Conservation (phyloP, 1,284 basidiomycete species). For the Trametes hirsuta region DNA sequence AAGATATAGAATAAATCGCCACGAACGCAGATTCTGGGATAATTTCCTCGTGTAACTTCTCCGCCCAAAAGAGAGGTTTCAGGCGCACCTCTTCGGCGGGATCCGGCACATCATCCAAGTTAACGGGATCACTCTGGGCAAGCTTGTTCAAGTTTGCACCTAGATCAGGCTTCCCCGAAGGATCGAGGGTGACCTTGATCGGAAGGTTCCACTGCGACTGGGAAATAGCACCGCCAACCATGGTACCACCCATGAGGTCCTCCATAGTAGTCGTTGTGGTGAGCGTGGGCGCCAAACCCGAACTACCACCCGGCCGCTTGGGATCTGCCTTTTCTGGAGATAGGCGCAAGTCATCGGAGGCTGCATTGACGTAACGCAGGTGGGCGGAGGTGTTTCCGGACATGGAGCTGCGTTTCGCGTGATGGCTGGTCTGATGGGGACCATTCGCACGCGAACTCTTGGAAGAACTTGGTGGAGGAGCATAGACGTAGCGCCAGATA, state of each 20-base stretch:
- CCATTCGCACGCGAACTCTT: constrained; percentile 11
- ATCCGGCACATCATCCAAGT: constrained; percentile 44
- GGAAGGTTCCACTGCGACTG: constrained; percentile 43
- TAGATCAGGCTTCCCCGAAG: constrained; percentile 16
- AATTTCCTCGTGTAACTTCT: constrained; percentile 55
- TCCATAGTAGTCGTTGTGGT: constrained; percentile 54
- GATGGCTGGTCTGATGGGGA: constrained; percentile 8
- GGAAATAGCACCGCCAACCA: constrained; percentile 18
- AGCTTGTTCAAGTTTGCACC: constrained; percentile 61
- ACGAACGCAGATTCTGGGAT: constrained; percentile 57
- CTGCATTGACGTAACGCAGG: constrained; percentile 22
- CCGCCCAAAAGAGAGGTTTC: constrained; percentile 72
- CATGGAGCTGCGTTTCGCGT: constrained; percentile 27
- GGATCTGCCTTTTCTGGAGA: constrained; percentile 24
- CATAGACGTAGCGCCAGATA: constrained; percentile 73
- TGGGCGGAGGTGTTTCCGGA: constrained; percentile 27
- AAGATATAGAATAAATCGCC: constrained; percentile 7
- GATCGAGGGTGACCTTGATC: constrained; percentile 36
- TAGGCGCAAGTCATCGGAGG: constrained; percentile 21
- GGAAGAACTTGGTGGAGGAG: constrained; percentile 48
- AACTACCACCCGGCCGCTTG: constrained; percentile 24
- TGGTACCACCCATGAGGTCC: constrained; percentile 45
- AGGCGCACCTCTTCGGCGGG: constrained; percentile 59
- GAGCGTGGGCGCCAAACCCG: constrained; percentile 39
- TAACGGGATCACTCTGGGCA: constrained; percentile 51